These are phyloP conservation scores for Micractinium conductrix DNA, from an alignment of 139 green algal genomes.

Conservation along the genomic window DNA sequence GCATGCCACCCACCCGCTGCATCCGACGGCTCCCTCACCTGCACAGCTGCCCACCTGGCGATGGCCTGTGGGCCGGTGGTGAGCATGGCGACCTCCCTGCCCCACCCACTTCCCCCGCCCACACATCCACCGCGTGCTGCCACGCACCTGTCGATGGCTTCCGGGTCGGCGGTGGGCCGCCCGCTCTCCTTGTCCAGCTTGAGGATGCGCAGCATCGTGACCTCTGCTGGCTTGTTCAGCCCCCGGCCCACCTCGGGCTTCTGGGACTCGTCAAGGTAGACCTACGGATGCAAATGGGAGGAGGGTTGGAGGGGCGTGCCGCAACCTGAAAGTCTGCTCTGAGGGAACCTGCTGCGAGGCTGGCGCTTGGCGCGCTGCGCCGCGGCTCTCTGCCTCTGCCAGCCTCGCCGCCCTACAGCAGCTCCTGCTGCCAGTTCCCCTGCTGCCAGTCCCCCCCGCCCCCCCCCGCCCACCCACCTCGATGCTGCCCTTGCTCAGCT, in stretches of 20 bases:
- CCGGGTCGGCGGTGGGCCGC: slow-evolving; percentile 52
- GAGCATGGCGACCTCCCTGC: not conserved
- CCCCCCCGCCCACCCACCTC: slow-evolving; percentile 30
- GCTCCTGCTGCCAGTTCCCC: too few species aligned
- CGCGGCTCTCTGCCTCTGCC: too few species aligned
- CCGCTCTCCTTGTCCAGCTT: slow-evolving; percentile 69
- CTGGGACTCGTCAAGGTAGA: slow-evolving; percentile 71
- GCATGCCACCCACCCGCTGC: too few species aligned
- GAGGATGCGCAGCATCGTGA: slow-evolving; percentile 75
- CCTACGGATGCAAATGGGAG: slow-evolving; percentile 20
- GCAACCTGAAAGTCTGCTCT: not conserved
- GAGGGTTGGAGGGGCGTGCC: not conserved
- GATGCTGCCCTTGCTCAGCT: slow-evolving; percentile 57
- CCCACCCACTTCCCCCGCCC: not conserved
- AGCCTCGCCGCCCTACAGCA: not conserved
- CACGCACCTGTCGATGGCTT: slow-evolving; percentile 53
- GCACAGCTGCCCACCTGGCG: too few species aligned
- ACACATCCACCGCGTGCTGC: not conserved
- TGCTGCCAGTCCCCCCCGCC: not conserved
- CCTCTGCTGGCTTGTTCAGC: slow-evolving; percentile 82
- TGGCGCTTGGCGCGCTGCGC: not conserved
- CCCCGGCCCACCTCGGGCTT: slow-evolving; percentile 85
- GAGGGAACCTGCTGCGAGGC: too few species aligned
- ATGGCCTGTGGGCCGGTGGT: too few species aligned
- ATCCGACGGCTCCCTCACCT: too few species aligned